Conservation (phyloP, 768 basidiomycete species). For the Leccinum ochraceum region DNA sequence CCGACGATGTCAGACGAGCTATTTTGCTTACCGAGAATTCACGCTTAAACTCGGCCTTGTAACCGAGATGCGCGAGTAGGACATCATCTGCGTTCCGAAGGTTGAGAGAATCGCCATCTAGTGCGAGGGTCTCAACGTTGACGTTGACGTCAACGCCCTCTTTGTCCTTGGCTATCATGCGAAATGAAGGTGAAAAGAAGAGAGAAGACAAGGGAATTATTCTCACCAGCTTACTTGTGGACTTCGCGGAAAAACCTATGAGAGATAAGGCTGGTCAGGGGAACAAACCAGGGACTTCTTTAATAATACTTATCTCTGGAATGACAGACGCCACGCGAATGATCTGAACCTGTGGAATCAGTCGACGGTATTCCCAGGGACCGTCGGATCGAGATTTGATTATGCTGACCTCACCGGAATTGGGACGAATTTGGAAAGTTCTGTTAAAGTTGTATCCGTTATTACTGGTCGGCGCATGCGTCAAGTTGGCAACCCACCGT, state of each 20-base stretch:
- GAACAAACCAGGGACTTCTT: background rate
- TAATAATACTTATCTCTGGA: background rate
- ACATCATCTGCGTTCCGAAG: conserved; percentile 53
- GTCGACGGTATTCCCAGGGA: too few species aligned
- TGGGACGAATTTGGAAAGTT: background rate
- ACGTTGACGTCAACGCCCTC: conserved; percentile 12
- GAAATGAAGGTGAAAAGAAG: conserved; percentile 2
- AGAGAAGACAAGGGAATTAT: background rate
- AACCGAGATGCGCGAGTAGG: conserved; percentile 65
- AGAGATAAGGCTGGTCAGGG: background rate
- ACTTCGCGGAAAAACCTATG: background rate
- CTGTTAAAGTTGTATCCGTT: too few species aligned
- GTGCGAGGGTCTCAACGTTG: conserved; percentile 12
- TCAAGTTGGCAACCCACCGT: background rate
- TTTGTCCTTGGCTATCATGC: conserved; percentile 24
- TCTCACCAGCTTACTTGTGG: background rate
- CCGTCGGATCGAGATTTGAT: background rate
- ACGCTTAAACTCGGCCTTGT: conserved; percentile 71
- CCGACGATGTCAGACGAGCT: background rate
- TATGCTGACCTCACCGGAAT: background rate
- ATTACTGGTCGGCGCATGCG: too few species aligned
- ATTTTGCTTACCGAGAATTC: conserved; percentile 60
- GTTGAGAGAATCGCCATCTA: conserved; percentile 16
- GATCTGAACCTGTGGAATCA: background rate
- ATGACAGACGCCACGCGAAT: background rate